Evolutionary conservation across 192 early-diverging fungal genomes (phyloP), one percentile per base, ranked within the genome.

Genomic region (Piromyces finnis): DNA sequence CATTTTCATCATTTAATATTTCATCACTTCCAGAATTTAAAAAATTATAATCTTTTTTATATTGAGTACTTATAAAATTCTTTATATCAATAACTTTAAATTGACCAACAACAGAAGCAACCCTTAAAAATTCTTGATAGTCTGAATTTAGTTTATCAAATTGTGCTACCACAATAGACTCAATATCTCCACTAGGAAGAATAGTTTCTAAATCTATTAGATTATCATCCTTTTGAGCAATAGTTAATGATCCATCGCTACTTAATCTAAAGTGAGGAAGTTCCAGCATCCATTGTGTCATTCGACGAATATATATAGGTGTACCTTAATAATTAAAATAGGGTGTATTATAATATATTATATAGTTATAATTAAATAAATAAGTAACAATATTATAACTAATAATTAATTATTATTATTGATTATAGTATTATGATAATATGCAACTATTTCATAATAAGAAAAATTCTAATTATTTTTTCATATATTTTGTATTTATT

Each of bases 121-220:
- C 83, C 77, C 89, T 89, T 29, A 89, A 82, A 68, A 89, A 87
- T 29, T 89, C 82, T 79, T 89, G 88, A 79, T 84, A 88, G 29
- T 87, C 84, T 28, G 85, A 78, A 77, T 89, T 85, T 22, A 89
- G 79, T 51, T 88, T 82, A 77, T 89, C 88, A 80, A 89, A 89
- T 78, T 88, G 88, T 17, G 88, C 88, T 15, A 89, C 78, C 28
- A 89, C 41, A 87, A 86, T 28, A 88, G 86, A 35, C 85, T 88
- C 59, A 89, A 77, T 17, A 86, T 83, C 9, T 79, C 79, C 22
- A 87, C 86, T 30, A 87, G 81, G 14, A 85, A 87, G 30, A n/a
- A 68, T 68, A 0, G 51, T n/a, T n/a, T 68, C 51, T n/a, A 68
- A 26, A 68, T 68, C 51, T 9, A 68, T 9, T 68, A 26, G 51